Base-by-base conservation (phyloP, 2,329 filamentous ascomycete species). In the Sordariomycetes sp. region DNA sequence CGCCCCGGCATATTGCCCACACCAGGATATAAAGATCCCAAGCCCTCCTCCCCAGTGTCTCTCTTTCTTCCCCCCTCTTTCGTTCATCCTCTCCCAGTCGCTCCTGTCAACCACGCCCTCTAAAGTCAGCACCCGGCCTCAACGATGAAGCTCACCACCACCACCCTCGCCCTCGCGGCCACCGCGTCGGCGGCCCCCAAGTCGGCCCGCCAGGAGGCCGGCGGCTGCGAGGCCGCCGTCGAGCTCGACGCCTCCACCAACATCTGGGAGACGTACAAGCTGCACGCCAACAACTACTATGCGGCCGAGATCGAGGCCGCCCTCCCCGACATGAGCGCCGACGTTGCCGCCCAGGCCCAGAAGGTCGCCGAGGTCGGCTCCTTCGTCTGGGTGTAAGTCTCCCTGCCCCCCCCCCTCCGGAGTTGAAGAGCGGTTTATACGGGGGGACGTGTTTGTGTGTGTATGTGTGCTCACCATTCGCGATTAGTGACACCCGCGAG, bases 331-430 rank as follows among this genome's bases (percentile, higher is more conserved):
- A 65, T 73, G 37, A 61, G 61, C 55, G 68, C 69, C 61, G 52
- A 64, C 16, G 64, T 70, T n/a, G 65, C 65, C 18, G 63, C 63
- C 1, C 52, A 64, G 18, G 70, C 71, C 35, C 61, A 63, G 53
- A 65, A 68, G 65, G 71, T 73, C 43, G 71, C 71, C 57, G 67
- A 73, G 40, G 64, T 73, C 54, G 72, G 72, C 55, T 70, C 67
- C 63, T 74, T 76, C 66, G 62, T 73, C 56, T 74, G 71, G 72
- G 66, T 72, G 68, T 70, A 62, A 66, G 67, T 65, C n/a, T 12
- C 8, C 22, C 43, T 48, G 4, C 18, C 12, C 37, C 12, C 37
- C 37, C 16, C 11, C 18, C 2, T 14, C 43, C 25, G 16, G 25
- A 53, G 51, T 34, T 7, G 10, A 20, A 7, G 35, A 52, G 2